phyloP scores from a whole-genome alignment of 208 protist genomes.

The Herpetomonas samuelpessoai region DNA sequence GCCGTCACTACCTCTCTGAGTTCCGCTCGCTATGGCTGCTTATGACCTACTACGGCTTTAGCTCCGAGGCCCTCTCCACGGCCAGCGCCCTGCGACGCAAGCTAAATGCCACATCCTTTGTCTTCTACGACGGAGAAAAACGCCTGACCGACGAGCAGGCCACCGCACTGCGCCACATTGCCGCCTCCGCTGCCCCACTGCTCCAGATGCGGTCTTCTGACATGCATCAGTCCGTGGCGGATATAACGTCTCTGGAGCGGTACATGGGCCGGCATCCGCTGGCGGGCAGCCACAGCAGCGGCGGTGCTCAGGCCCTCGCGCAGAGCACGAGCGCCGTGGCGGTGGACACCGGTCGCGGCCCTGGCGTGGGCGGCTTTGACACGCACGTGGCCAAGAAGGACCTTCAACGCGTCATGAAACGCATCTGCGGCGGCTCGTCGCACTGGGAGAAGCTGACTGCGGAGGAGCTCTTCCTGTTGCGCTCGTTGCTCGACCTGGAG shows the following conservation, averaged over 20 bases:
- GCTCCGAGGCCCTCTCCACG: constrained; percentile 37
- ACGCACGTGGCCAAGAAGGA: not conserved
- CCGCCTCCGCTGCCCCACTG: constrained; percentile 59
- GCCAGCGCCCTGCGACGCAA: constrained; percentile 3
- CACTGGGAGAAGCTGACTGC: constrained; percentile 44
- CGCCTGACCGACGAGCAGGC: constrained; percentile 32
- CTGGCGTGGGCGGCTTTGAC: not conserved
- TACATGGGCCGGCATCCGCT: constrained; percentile 16
- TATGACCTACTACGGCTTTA: constrained; percentile 75
- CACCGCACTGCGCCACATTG: constrained; percentile 48
- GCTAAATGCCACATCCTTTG: not conserved
- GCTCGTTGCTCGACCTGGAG: constrained; percentile 62
- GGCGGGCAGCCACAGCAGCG: constrained; percentile 5
- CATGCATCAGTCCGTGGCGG: constrained; percentile 66
- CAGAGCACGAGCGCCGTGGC: no score
- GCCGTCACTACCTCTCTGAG: constrained; percentile 25
- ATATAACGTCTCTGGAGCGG: constrained; percentile 63
- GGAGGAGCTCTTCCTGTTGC: constrained; percentile 66
- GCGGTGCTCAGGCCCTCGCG: no score
- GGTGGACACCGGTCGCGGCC: constrained; percentile 26
- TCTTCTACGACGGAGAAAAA: not conserved
- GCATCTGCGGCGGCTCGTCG: not conserved
- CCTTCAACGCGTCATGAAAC: not conserved
- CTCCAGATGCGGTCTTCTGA: constrained; percentile 80
- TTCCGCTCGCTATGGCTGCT: constrained; percentile 84